These are phyloP conservation scores for Candida sanyiensis DNA, from an alignment of 805 yeast species.

Conservation along the genomic window DNA sequence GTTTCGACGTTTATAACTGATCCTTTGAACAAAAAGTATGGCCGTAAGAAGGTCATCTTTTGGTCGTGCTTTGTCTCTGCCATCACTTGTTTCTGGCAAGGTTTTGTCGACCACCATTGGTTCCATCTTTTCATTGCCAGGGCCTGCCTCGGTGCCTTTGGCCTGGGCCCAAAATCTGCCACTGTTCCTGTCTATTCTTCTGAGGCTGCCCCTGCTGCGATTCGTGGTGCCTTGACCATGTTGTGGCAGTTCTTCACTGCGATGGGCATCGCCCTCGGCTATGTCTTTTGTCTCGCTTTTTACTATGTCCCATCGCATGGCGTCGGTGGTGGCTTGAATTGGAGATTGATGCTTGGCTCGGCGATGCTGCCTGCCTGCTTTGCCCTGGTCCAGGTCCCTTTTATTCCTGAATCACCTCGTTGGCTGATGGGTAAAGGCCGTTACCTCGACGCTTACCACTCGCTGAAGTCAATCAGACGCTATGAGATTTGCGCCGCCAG, in stretches of 20 bases:
- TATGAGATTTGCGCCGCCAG: constrained; percentile 59
- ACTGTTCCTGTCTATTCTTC: constrained; percentile 69
- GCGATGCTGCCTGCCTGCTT: constrained; percentile 63
- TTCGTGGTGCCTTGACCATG: constrained; percentile 64
- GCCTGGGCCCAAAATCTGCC: constrained; percentile 71
- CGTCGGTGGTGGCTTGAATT: constrained; percentile 41
- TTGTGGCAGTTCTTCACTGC: constrained; percentile 75
- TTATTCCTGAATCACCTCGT: constrained; percentile 71
- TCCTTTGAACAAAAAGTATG: constrained; percentile 46
- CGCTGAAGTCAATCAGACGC: constrained; percentile 44
- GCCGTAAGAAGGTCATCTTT: constrained; percentile 65
- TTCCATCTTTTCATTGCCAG: constrained; percentile 63
- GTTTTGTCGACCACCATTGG: constrained; percentile 51
- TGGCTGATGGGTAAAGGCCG: constrained; percentile 72
- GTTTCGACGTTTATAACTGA: constrained; percentile 64
- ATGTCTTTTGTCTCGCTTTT: constrained; percentile 59
- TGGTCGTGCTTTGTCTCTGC: constrained; percentile 57
- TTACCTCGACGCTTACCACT: constrained; percentile 50
- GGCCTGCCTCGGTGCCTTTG: constrained; percentile 54
- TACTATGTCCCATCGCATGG: constrained; percentile 41
- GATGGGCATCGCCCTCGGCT: constrained; percentile 69
- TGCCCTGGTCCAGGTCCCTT: constrained; percentile 55
- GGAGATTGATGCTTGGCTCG: constrained; percentile 68
- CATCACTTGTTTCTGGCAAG: constrained; percentile 64
- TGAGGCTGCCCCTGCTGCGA: constrained; percentile 55